Evolutionary conservation across 1,284 basidiomycete species (phyloP).

Genomic region (Trichosporon asahii): DNA sequence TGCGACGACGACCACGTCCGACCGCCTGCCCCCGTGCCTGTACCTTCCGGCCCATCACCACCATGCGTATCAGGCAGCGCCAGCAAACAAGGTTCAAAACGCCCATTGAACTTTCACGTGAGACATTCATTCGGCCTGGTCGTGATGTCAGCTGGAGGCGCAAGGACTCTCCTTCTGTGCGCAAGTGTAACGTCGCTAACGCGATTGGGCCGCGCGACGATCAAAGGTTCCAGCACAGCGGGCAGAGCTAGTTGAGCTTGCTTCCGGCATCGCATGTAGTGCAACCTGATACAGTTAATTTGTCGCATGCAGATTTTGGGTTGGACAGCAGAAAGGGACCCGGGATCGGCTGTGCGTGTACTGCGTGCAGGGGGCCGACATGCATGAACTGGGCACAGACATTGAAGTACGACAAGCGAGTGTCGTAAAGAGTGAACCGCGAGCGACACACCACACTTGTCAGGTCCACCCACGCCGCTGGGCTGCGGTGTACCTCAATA

Average conservation of each 20-base stretch:
- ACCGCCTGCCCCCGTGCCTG: background rate
- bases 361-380: background rate
- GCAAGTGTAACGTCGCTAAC: background rate
- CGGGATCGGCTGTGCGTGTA: background rate
- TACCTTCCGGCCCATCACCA: background rate
- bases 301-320: background rate
- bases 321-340: background rate
- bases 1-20: background rate
- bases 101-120: constrained; percentile 3
- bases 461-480: background rate
- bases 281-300: background rate
- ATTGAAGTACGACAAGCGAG: background rate
- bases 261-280: background rate
- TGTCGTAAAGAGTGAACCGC: background rate
- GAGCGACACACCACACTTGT: background rate
- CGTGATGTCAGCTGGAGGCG: background rate
- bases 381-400: too few relatives aligned
- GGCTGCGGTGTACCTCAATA: background rate
- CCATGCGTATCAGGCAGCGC: background rate
- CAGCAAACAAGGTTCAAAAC: background rate
- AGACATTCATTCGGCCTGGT: background rate
- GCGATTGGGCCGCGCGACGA: background rate
- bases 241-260: background rate
- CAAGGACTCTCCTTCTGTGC: background rate
- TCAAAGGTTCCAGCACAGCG: background rate